Evolutionary conservation across 768 basidiomycete species (phyloP), one percentile per base, ranked within the genome.

Genomic region (Russula emetica): DNA sequence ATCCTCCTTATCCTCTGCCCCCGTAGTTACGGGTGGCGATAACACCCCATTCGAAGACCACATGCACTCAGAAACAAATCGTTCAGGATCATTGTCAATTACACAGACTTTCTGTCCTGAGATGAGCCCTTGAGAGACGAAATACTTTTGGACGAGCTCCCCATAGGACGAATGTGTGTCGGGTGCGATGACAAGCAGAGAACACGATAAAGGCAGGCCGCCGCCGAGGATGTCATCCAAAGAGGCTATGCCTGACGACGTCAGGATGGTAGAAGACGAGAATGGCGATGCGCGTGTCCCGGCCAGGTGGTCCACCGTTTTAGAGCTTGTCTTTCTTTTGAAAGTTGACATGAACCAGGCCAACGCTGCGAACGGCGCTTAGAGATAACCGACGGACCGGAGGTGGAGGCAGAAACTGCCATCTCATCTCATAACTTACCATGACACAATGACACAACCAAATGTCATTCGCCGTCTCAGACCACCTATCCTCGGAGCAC

Each of bases 151-250:
- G 10, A 96, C 79, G 40, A 98, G 81, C 69, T 89, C 85, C 7
- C 87, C 86, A 75, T 96, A 97, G 13, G 88, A 83, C 5, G 93
- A 89, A 69, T 96, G 92, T 5, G 79, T 74, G 76, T 98, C 96
- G 0, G 94, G 89, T n/a, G 91, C 87, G 47, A 90, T 80, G 36
- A 91, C 75, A 32, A 88, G 78, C 57, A 92, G 75, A 16, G 83
- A 83, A 65, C 88, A 88, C 2, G 90, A 87, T 60, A 95, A 80
- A 14, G 96, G 94, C 40, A 97, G 74, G 20, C 94, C 94, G 32
- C 93, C 94, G 60, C 94, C 94, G 44, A 98, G 84, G 65, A 98
- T 84, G 72, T 98, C 97, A 74, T 99, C 97, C 24, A 99, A 80
- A 14, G 94, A 94, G 30, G 93, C 86, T 10, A 98, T 85, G 2